Evolutionary conservation across 345 rosid species (phyloP).

Genomic region (Salix suchowensis): DNA sequence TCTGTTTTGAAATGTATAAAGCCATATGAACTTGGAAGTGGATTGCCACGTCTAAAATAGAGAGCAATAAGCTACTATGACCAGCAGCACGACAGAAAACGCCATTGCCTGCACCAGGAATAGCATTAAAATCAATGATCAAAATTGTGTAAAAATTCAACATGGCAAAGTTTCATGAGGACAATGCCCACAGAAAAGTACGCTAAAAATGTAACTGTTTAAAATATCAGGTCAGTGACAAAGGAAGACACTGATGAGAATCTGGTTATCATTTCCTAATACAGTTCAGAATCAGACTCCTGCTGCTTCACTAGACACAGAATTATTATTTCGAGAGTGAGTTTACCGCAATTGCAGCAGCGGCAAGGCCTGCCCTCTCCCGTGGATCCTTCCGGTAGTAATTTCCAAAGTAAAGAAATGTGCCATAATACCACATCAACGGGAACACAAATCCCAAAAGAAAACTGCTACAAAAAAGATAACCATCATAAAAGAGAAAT

Average conservation of each 20-base stretch:
- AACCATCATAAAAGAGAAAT: conserved; percentile 13
- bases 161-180: not conserved
- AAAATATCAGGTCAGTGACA: not conserved
- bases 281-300: not conserved
- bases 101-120: conserved; percentile 72
- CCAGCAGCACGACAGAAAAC: conserved; percentile 53
- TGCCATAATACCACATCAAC: conserved; percentile 80
- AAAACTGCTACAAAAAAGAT: conserved; percentile 48
- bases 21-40: not conserved
- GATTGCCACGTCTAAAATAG: conserved; percentile 23
- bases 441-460: conserved; percentile 79
- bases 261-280: not conserved
- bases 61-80: conserved; percentile 34
- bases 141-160: not conserved
- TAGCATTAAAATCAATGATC: not conserved
- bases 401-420: conserved; percentile 79
- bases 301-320: not conserved
- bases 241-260: not conserved
- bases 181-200: not conserved
- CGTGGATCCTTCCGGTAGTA: conserved; percentile 91
- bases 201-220: not conserved
- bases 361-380: conserved; percentile 98
- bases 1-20: conserved; percentile 2
- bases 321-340: not conserved
- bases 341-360: conserved; percentile 87